A percentile compares a stretch with the other conserved stretches of the same genome.
phyloP scores from a whole-genome alignment of 495 filamentous ascomycete species.

The Massariosphaeria phaeospora region DNA sequence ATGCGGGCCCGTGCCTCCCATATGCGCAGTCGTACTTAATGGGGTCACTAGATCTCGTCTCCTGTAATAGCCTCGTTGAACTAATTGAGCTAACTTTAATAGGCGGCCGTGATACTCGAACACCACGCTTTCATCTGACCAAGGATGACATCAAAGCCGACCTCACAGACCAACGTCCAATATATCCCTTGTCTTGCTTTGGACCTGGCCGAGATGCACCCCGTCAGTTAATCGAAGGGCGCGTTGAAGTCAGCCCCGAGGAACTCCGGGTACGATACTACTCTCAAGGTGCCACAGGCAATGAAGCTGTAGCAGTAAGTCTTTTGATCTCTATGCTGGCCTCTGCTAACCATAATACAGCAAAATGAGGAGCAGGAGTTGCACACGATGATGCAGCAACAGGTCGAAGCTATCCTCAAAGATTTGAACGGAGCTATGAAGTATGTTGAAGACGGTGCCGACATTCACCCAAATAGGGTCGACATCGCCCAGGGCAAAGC shows the following conservation, averaged over 20 bases:
- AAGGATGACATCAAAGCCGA: conserved; percentile 57
- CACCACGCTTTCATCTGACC: conserved; percentile 40
- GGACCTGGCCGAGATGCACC: conserved; percentile 67
- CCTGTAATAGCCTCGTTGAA: not conserved
- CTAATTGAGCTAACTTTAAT: not conserved
- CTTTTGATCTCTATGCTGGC: not conserved
- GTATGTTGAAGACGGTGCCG: conserved; percentile 61
- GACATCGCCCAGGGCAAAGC: conserved; percentile 51
- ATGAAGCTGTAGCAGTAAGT: conserved; percentile 57
- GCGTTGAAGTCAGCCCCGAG: conserved; percentile 78
- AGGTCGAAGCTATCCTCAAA: conserved; percentile 61
- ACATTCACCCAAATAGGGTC: conserved; percentile 74
- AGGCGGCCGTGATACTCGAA: not conserved
- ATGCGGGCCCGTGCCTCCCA: too few relatives aligned
- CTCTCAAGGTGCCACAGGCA: conserved; percentile 53
- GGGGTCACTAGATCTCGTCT: too few relatives aligned
- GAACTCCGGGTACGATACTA: conserved; percentile 71
- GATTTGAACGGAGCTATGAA: conserved; percentile 68
- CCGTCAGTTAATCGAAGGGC: conserved; percentile 73
- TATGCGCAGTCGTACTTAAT: too few relatives aligned
- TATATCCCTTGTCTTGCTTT: conserved; percentile 82
- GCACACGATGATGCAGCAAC: conserved; percentile 56
- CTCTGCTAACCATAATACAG: conserved; percentile 34
- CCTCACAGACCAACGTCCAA: conserved; percentile 61
- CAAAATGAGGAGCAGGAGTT: conserved; percentile 57